Conservation (phyloP, 495 filamentous ascomycete species). For the Hypoxylon rickii region DNA sequence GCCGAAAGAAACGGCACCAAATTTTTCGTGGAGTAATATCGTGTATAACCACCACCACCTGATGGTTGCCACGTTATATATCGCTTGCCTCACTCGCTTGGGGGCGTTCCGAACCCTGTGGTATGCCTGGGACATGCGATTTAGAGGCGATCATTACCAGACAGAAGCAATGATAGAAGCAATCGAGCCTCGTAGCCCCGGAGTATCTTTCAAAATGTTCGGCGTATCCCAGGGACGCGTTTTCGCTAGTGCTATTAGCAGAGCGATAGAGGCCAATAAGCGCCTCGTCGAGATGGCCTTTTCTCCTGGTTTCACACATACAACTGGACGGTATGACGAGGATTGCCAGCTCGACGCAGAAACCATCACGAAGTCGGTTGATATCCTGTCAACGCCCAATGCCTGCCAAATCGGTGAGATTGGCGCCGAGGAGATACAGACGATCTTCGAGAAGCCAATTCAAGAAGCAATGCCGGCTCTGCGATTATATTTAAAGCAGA, state of each 20-base stretch:
- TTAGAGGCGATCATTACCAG: no score
- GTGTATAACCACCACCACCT: no score
- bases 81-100: constrained; percentile 30
- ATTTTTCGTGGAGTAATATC: no score
- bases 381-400: neutral
- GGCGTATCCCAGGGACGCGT: no score
- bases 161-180: no score
- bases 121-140: constrained; percentile 19
- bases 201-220: no score
- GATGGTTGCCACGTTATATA: constrained; percentile 19
- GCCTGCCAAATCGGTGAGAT: neutral
- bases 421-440: neutral
- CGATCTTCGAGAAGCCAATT: constrained; percentile 15
- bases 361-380: constrained; percentile 14
- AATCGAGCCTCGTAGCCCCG: no score
- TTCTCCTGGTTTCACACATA: constrained; percentile 3
- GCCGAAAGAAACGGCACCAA: no score
- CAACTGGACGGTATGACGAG: neutral
- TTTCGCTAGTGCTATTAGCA: constrained; percentile 13
- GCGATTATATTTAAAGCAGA: constrained; percentile 8
- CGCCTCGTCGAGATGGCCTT: neutral
- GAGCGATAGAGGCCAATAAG: constrained; percentile 5
- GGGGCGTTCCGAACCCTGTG: constrained; percentile 37
- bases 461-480: constrained; percentile 16
- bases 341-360: constrained; percentile 30